Evolutionary conservation across 257 asterid genomes (phyloP).

Genomic region (Solanum paucissectum): DNA sequence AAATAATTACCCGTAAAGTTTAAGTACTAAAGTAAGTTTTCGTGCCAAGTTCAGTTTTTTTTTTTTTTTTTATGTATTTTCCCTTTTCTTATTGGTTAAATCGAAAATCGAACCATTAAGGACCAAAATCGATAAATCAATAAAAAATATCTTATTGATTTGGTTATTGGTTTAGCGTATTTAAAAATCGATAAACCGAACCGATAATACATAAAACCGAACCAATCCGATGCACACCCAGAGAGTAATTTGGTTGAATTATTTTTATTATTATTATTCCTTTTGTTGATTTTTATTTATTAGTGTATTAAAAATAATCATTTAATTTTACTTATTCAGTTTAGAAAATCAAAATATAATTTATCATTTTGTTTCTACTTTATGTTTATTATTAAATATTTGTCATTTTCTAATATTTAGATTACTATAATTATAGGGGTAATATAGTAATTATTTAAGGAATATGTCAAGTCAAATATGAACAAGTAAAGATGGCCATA

Average conservation of each 20-base stretch:
- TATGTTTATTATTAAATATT: neutral
- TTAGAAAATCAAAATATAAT: neutral
- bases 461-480: neutral
- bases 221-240: neutral
- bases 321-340: neutral
- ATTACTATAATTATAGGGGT: neutral
- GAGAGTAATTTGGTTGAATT: neutral
- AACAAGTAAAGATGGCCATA: neutral
- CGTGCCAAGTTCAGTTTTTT: no score
- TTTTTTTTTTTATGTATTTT: no score
- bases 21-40: no score
- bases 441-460: neutral
- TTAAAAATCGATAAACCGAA: fast-evolving
- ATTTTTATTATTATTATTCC: no score
- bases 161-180: neutral
- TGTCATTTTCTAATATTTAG: neutral
- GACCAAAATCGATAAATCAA: neutral
- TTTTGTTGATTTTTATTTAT: neutral
- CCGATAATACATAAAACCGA: neutral
- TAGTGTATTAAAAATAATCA: neutral
- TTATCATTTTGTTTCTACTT: neutral
- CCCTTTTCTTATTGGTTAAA: neutral
- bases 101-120: neutral
- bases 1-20: no score
- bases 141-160: no score